A percentile compares a stretch with the other conserved stretches of the same genome.
Conservation (phyloP, 257 asterid genomes). For the Primulina huaijiensis region DNA sequence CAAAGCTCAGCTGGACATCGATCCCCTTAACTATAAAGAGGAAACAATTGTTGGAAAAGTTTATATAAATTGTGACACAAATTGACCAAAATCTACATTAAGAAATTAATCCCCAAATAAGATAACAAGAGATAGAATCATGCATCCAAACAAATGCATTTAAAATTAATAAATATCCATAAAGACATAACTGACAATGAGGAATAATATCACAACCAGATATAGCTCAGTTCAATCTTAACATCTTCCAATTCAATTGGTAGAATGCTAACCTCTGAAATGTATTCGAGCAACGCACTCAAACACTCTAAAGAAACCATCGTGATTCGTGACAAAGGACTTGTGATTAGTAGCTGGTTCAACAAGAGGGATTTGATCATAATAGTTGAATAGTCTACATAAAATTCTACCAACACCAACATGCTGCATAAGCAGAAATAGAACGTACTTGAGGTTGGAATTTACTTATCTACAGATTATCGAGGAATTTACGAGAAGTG, state of each 20-base stretch:
- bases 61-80: neutral
- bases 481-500: neutral
- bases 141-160: neutral
- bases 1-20: neutral
- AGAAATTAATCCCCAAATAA: neutral
- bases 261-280: slow-evolving; percentile 8
- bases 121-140: neutral
- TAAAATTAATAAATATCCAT: neutral
- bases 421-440: slow-evolving; percentile 13
- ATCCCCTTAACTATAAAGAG: neutral
- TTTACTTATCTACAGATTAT: too few species aligned
- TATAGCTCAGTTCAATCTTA: neutral
- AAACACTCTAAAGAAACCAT: slow-evolving; percentile 1
- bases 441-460: neutral
- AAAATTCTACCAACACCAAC: neutral
- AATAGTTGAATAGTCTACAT: neutral
- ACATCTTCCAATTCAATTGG: neutral
- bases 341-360: neutral
- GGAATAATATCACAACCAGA: neutral
- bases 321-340: too few species aligned
- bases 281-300: neutral
- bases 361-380: neutral
- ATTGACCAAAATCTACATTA: neutral
- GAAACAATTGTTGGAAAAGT: neutral
- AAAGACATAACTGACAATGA: neutral